These are phyloP conservation scores for Pyrrhoderma noxium DNA, from an alignment of 1,284 basidiomycete genomes.

Conservation along the genomic window DNA sequence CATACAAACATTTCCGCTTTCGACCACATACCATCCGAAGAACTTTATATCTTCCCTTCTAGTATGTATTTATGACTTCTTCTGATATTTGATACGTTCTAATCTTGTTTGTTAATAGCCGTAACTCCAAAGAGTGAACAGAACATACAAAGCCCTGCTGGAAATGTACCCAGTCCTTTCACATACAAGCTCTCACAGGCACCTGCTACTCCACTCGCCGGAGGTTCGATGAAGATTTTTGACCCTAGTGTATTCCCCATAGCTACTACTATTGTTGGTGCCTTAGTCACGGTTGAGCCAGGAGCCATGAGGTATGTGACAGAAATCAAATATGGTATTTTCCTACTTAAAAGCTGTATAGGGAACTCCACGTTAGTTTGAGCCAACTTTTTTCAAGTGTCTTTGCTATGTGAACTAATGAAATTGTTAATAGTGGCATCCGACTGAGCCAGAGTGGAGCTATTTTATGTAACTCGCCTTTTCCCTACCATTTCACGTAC, in stretches of 20 bases:
- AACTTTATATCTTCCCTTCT: conserved; percentile 64
- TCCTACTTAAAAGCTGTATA: conserved; percentile 19
- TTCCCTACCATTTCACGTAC: not conserved
- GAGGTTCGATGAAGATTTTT: conserved; percentile 58
- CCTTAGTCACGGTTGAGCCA: conserved; percentile 61
- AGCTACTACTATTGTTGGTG: conserved; percentile 53
- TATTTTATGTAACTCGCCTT: conserved; percentile 36
- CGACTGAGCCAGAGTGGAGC: conserved; percentile 62
- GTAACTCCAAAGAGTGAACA: conserved; percentile 32
- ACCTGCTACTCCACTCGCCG: conserved; percentile 40
- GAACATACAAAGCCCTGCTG: conserved; percentile 43
- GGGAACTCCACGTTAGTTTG: conserved; percentile 36
- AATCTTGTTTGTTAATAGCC: conserved; percentile 35
- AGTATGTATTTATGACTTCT: conserved; percentile 32
- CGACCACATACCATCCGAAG: conserved; percentile 46
- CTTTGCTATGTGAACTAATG: conserved; percentile 2
- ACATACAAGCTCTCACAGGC: conserved; percentile 48
- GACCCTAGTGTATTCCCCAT: conserved; percentile 47
- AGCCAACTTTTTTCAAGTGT: conserved; percentile 27
- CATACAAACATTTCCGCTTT: conserved; percentile 47
- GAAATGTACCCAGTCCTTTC: conserved; percentile 45
- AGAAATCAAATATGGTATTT: conserved; percentile 9
- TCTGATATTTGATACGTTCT: conserved; percentile 35
- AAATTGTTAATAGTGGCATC: conserved; percentile 52
- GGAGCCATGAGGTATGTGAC: conserved; percentile 50